A percentile compares a stretch with the other conserved stretches of the same genome.
These are phyloP conservation scores for Beauveria pseudobassiana DNA, from an alignment of 2,329 filamentous ascomycete species.

Conservation along the genomic window DNA sequence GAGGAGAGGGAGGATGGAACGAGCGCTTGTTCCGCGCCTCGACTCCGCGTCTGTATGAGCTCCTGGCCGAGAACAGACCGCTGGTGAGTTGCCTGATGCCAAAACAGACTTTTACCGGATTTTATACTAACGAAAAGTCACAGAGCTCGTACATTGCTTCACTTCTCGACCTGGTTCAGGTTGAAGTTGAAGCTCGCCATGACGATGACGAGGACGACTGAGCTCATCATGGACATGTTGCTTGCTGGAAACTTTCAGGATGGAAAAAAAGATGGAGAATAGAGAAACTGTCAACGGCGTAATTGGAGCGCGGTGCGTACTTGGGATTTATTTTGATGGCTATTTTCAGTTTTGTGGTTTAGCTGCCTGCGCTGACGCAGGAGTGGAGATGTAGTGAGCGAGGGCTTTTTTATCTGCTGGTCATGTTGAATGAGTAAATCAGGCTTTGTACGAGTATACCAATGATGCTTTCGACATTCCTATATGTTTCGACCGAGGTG, in stretches of 20 bases:
- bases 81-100: conserved; percentile 36
- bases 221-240: background rate
- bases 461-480: background rate
- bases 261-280: background rate
- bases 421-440: background rate
- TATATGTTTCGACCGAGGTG: too few relatives aligned
- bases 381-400: background rate
- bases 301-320: background rate
- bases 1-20: conserved; percentile 53
- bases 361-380: background rate
- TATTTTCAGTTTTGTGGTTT: background rate
- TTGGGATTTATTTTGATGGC: background rate
- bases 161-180: conserved; percentile 30
- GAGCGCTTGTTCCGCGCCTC: conserved; percentile 60
- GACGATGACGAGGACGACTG: conserved; percentile 8
- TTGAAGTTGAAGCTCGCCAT: conserved; percentile 21
- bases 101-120: background rate
- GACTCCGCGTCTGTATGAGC: conserved; percentile 57
- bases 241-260: background rate
- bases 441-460: conserved; percentile 7
- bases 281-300: background rate
- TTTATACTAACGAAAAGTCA: conserved; percentile 7
- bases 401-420: background rate
- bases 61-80: conserved; percentile 61
- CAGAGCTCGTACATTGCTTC: conserved; percentile 35